A percentile compares a stretch with the other conserved stretches of the same genome.
Evolutionary conservation across 2,329 filamentous ascomycete species (phyloP).

Genomic region (Trichoderma lentiforme): DNA sequence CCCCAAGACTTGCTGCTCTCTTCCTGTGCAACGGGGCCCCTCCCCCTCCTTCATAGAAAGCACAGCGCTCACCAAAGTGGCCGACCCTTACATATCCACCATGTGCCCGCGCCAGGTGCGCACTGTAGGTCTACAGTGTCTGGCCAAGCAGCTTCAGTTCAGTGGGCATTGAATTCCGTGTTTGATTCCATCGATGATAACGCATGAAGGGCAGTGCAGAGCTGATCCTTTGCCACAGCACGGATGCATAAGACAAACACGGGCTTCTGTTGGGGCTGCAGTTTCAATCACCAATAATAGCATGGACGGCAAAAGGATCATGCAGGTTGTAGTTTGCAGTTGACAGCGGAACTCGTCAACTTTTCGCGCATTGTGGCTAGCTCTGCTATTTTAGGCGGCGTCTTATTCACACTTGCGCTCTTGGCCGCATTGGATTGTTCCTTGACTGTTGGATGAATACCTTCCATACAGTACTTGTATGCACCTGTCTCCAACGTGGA

Average conservation of each 20-base stretch:
- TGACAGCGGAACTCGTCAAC: neutral
- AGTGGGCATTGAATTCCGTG: neutral
- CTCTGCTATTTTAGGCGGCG: neutral
- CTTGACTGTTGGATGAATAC: neutral
- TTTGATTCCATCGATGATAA: neutral
- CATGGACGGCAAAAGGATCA: neutral
- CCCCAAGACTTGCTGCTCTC: neutral
- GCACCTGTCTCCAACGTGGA: neutral
- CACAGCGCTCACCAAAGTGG: conserved; percentile 9
- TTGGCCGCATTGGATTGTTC: neutral
- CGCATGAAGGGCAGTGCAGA: neutral
- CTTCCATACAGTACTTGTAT: neutral
- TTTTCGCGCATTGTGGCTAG: neutral
- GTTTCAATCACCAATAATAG: neutral
- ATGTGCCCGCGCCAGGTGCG: conserved; percentile 17
- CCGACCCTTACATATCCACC: conserved; percentile 13
- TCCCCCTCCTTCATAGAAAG: conserved; percentile 17
- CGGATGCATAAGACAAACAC: neutral
- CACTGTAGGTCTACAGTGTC: conserved; percentile 10
- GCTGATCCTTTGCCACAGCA: neutral
- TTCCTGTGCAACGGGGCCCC: neutral
- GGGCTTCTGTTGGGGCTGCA: neutral
- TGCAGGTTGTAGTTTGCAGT: neutral
- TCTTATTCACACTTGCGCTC: neutral
- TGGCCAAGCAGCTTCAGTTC: neutral